Conservation (phyloP, 2,329 filamentous ascomycete species). For the Alternaria sp. region DNA sequence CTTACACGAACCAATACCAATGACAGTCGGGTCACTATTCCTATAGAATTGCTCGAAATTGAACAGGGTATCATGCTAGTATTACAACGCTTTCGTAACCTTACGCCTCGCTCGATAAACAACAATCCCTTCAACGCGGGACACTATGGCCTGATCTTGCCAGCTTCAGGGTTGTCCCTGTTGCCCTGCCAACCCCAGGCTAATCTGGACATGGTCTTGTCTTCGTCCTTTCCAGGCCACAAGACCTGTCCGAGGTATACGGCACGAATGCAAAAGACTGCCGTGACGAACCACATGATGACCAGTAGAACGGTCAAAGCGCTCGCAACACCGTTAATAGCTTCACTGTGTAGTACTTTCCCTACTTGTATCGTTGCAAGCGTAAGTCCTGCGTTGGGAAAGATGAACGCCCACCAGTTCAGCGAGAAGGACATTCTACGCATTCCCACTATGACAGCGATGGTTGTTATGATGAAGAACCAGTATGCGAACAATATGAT, state of each 20-base stretch:
- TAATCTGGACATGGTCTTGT: conserved; percentile 40
- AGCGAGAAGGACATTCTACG: conserved; percentile 52
- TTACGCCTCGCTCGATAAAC: conserved; percentile 1
- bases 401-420: conserved; percentile 69
- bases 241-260: conserved; percentile 62
- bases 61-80: conserved; percentile 4
- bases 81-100: neutral
- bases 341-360: conserved; percentile 61
- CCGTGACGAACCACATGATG: conserved; percentile 64
- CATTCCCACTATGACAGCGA: conserved; percentile 51
- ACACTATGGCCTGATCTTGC: conserved; percentile 15
- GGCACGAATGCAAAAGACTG: conserved; percentile 60
- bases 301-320: conserved; percentile 66
- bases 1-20: neutral
- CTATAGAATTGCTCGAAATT: neutral
- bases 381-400: conserved; percentile 71
- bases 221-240: conserved; percentile 59
- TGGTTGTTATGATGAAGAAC: conserved; percentile 58
- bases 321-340: conserved; percentile 62
- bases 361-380: conserved; percentile 68
- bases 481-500: conserved; percentile 60
- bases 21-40: neutral
- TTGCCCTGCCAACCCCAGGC: conserved; percentile 38
- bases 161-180: conserved; percentile 26
- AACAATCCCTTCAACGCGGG: neutral